Evolutionary conservation across 371 early-diverging fungal species (phyloP), one percentile per base, ranked within the genome.

Genomic region (Thermomucor indicae-seudaticae): DNA sequence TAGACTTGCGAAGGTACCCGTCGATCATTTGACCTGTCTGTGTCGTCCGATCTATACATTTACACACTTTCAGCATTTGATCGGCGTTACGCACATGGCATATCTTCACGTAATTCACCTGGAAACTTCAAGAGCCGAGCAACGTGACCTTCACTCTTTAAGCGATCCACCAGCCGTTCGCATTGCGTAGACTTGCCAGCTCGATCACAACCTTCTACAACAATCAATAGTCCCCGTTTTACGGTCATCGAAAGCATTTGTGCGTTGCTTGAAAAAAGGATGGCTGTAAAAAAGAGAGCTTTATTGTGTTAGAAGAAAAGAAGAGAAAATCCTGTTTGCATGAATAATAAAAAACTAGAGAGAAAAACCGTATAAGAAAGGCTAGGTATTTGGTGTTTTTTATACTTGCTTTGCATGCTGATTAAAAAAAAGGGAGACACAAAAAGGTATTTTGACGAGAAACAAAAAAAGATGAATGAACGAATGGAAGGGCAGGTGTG

Each of bases 161-260:
- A 72, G 1, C 72, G 63, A 2, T 79, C 63, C 3, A 81, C 79
- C 19, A 98, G 79, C 23, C 65, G 72, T 37, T 70, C 70, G 54
- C 86, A 80, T 70, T 98, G 93, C 0, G 97, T 96, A 23, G 93
- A 86, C 70, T 99, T 99, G 37, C 99, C 99, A 39, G 90, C 82
- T 40, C 96, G 82, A 77, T 98, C 99, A 49, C 93, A 85, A 37
- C 99, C 99, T 73, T 99, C 99, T 28, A 97, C 64, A n/a, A 93
- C 91, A 51, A 99, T 90, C 52, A 99, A 87, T 17, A 89, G 82
- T 30, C 99, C 99, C 27, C 99, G 79, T 32, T 11, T 37, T 37
- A n/a, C n/a, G n/a, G n/a, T n/a, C n/a, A n/a, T n/a, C n/a, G n/a
- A n/a, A n/a, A n/a, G n/a, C n/a, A n/a, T n/a, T n/a, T n/a, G n/a